Conservation (phyloP, 192 early-diverging fungal genomes). For the Coemansia sp. region DNA sequence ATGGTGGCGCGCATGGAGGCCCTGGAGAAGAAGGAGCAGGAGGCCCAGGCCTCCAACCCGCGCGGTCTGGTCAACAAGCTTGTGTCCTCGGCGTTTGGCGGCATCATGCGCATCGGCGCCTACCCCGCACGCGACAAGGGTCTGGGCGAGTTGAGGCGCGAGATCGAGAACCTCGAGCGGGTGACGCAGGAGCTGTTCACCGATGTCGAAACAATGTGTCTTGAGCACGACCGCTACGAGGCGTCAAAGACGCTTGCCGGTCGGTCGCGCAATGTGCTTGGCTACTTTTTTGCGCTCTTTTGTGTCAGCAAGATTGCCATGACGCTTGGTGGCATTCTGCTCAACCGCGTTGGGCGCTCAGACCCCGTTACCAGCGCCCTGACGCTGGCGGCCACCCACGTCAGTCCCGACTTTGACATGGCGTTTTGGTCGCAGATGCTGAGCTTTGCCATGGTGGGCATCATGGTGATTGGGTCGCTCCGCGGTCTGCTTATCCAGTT, state of each 20-base stretch:
- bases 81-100: constrained; percentile 28
- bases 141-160: constrained; percentile 37
- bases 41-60: constrained; percentile 6
- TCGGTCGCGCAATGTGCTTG: constrained; percentile 77
- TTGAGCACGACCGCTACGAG: constrained; percentile 66
- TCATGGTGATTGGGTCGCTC: constrained; percentile 87
- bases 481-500: constrained; percentile 84
- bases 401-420: constrained; percentile 70
- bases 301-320: constrained; percentile 88
- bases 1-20: constrained; percentile 52
- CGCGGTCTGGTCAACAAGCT: constrained; percentile 21
- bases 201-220: constrained; percentile 79
- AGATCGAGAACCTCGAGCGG: constrained; percentile 58
- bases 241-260: constrained; percentile 73
- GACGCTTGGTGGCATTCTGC: constrained; percentile 77
- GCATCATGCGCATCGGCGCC: constrained; percentile 28
- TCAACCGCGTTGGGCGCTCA: constrained; percentile 68
- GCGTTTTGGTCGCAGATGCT: constrained; percentile 88
- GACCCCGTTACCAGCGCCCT: constrained; percentile 84
- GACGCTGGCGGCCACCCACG: constrained; percentile 67
- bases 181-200: constrained; percentile 69
- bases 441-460: constrained; percentile 87
- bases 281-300: constrained; percentile 83
- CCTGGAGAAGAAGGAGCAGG: constrained; percentile 19
- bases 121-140: constrained; percentile 16